A percentile compares a stretch with the other conserved stretches of the same genome.
phyloP scores from a whole-genome alignment of 108 stramenopile species.

The Conticribra guillardii region DNA sequence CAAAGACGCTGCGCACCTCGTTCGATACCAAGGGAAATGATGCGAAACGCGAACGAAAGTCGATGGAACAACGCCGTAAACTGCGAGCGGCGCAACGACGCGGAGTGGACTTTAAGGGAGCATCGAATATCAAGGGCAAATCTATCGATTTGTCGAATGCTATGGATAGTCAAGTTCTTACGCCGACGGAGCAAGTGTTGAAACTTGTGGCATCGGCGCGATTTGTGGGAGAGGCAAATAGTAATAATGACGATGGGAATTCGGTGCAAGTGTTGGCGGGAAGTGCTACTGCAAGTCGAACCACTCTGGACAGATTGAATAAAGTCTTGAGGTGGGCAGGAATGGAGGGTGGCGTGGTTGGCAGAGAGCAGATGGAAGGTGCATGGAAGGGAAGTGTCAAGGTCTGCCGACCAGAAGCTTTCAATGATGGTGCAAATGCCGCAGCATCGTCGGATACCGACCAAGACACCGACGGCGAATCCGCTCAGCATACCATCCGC shows the following conservation, averaged over 20 bases:
- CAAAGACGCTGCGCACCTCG: slow-evolving; percentile 52
- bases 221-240: slow-evolving; percentile 17
- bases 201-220: slow-evolving; percentile 43
- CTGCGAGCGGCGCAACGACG: slow-evolving; percentile 55
- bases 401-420: slow-evolving; percentile 48
- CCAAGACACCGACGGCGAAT: not conserved
- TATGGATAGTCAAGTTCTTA: slow-evolving; percentile 34
- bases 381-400: slow-evolving; percentile 53
- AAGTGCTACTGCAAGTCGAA: slow-evolving; percentile 63
- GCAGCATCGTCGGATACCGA: not conserved
- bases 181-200: slow-evolving; percentile 53
- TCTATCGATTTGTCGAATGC: slow-evolving; percentile 9
- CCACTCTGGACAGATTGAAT: slow-evolving; percentile 59
- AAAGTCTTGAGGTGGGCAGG: slow-evolving; percentile 51
- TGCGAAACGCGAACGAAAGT: slow-evolving; percentile 27
- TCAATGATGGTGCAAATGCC: not conserved
- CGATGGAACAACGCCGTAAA: slow-evolving; percentile 55
- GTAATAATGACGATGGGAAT: slow-evolving; percentile 2
- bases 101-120: slow-evolving; percentile 51
- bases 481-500: slow-evolving; percentile 45
- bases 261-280: slow-evolving; percentile 53
- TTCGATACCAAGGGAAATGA: slow-evolving; percentile 43
- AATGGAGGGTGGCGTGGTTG: slow-evolving; percentile 41
- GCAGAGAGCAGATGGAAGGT: slow-evolving; percentile 28
- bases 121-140: slow-evolving; percentile 17